Percentiles rank a stretch among this genome's conserved stretches.
Conservation (phyloP, 2,329 filamentous ascomycete genomes). For the Sordariomycetes sp. region DNA sequence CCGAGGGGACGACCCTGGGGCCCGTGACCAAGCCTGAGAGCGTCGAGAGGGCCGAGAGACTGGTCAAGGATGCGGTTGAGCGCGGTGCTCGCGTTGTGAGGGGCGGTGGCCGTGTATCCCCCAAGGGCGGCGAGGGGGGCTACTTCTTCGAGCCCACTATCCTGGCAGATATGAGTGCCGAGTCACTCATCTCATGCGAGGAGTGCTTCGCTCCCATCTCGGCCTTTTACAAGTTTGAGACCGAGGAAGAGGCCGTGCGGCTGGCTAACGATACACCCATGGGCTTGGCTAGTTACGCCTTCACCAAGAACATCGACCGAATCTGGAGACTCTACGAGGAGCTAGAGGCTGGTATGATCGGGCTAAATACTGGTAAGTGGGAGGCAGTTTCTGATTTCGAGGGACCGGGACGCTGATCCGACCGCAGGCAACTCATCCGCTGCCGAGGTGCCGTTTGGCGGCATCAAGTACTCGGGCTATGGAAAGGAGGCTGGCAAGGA, state of each 20-base stretch:
- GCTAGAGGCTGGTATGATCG: constrained; percentile 80
- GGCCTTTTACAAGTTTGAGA: constrained; percentile 77
- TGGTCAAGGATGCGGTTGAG: constrained; percentile 66
- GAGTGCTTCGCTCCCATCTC: constrained; percentile 96
- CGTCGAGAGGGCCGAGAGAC: constrained; percentile 64
- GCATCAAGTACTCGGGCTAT: constrained; percentile 74
- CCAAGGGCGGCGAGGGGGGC: constrained; percentile 56
- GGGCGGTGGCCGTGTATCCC: constrained; percentile 63
- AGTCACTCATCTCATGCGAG: constrained; percentile 77
- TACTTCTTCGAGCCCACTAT: constrained; percentile 81
- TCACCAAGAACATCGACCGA: constrained; percentile 53
- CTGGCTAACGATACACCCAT: constrained; percentile 77
- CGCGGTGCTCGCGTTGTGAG: constrained; percentile 68
- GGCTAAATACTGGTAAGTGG: constrained; percentile 67
- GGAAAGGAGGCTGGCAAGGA: constrained; percentile 70
- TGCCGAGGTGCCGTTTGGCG: constrained; percentile 56
- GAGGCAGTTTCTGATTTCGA: too few species aligned
- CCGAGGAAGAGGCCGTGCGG: constrained; percentile 77
- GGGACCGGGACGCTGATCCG: too few species aligned
- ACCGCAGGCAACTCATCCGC: constrained; percentile 31
- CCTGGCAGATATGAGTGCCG: constrained; percentile 70
- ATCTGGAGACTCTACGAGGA: constrained; percentile 53
- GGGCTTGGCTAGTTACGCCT: constrained; percentile 91
- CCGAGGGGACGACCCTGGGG: constrained; percentile 61
- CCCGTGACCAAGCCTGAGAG: constrained; percentile 80